Evolutionary conservation across 352 stramenopile genomes (phyloP).

Genomic region (Globisporangium spiculum): DNA sequence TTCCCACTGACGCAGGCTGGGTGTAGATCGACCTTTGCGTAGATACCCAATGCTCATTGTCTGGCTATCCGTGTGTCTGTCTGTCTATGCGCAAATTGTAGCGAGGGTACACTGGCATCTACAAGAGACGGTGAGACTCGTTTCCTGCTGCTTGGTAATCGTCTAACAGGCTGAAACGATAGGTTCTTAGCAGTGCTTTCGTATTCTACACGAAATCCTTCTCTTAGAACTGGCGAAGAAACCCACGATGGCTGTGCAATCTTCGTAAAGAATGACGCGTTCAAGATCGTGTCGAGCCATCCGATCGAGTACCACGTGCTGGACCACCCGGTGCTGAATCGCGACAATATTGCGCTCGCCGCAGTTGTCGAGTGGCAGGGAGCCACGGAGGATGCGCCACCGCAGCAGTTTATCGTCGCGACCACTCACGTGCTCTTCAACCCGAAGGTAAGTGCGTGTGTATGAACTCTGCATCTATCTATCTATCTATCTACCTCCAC

Average conservation of each 20-base stretch:
- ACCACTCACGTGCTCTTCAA: conserved; percentile 78
- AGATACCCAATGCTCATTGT: background rate
- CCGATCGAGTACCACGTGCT: conserved; percentile 46
- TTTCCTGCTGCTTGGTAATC: background rate
- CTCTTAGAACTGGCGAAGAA: conserved; percentile 47
- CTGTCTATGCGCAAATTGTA: background rate
- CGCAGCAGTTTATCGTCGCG: conserved; percentile 46
- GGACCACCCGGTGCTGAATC: conserved; percentile 43
- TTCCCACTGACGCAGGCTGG: background rate
- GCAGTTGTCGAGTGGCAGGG: conserved; percentile 38
- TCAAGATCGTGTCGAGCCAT: conserved; percentile 41
- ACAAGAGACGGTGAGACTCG: conserved; percentile 47
- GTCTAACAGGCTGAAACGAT: background rate
- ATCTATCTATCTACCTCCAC: background rate
- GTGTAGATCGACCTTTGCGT: background rate
- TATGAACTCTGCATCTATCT: background rate
- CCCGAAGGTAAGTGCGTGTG: conserved; percentile 32
- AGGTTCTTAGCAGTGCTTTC: background rate
- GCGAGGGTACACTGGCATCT: conserved; percentile 46
- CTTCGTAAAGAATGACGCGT: conserved; percentile 47
- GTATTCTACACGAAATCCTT: background rate
- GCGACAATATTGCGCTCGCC: conserved; percentile 57
- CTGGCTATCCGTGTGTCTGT: background rate
- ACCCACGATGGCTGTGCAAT: conserved; percentile 68
- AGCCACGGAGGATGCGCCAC: conserved; percentile 4